Evolutionary conservation across 83 land plant genomes (phyloP).

Genomic region (Isoetes engelmannii): DNA sequence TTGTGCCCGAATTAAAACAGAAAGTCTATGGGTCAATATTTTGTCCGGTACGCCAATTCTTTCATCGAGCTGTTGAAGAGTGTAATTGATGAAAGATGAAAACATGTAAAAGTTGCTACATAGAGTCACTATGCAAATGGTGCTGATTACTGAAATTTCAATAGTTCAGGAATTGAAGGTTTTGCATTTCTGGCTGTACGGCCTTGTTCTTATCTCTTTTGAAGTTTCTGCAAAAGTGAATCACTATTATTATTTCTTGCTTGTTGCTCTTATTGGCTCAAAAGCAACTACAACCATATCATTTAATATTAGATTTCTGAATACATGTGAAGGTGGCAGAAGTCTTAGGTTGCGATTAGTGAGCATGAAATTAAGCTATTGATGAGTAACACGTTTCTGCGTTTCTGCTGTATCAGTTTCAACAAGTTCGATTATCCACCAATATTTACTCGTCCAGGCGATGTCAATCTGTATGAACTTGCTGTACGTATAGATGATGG

Average conservation of each 20-base stretch:
- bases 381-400: background rate
- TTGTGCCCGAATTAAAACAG: no score
- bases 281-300: background rate
- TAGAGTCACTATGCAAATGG: no score
- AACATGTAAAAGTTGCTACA: no score
- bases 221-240: background rate
- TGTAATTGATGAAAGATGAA: no score
- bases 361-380: background rate
- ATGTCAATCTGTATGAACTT: slow-evolving; percentile 34
- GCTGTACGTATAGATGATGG: slow-evolving; percentile 16
- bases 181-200: no score
- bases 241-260: background rate
- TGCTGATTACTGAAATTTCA: no score
- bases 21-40: no score
- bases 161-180: no score
- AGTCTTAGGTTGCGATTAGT: background rate
- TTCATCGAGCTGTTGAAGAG: no score
- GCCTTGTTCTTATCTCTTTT: background rate
- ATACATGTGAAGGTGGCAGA: background rate
- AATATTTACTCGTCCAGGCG: slow-evolving; percentile 64
- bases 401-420: slow-evolving; percentile 46
- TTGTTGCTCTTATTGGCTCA: background rate
- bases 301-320: background rate
- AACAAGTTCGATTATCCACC: slow-evolving; percentile 82
- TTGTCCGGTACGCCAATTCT: no score